phyloP scores from a whole-genome alignment of 805 yeast genomes.

The Saccharomycopsis guyanensis region DNA sequence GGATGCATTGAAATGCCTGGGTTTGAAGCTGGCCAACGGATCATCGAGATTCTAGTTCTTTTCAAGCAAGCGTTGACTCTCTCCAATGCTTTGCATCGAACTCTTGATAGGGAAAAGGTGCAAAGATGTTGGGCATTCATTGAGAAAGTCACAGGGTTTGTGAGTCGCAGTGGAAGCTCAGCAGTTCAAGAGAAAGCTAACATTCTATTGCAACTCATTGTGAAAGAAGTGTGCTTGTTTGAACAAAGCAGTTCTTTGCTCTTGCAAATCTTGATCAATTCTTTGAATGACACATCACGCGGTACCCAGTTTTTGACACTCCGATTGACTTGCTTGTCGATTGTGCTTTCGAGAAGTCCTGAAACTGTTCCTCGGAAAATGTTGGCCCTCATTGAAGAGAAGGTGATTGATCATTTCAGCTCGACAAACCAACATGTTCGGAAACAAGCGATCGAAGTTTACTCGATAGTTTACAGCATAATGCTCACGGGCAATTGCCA shows the following conservation, averaged over 20 bases:
- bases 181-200: background rate
- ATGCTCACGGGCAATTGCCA: background rate
- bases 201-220: background rate
- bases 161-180: background rate
- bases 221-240: background rate
- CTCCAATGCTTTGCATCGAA: background rate
- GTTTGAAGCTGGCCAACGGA: background rate
- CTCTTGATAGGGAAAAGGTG: background rate
- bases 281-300: background rate
- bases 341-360: background rate
- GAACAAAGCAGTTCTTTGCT: background rate
- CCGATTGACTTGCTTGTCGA: background rate
- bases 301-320: too few relatives aligned
- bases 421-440: conserved; percentile 8
- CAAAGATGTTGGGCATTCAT: background rate
- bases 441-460: conserved; percentile 5
- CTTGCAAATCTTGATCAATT: background rate
- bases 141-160: background rate
- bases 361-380: background rate
- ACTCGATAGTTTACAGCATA: conserved; percentile 7
- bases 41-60: background rate
- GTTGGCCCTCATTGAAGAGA: background rate
- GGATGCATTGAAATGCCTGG: background rate
- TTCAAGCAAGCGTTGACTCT: background rate
- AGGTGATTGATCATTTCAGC: background rate